phyloP scores from a whole-genome alignment of 2,329 filamentous ascomycete genomes.

The Botryotinia convoluta region DNA sequence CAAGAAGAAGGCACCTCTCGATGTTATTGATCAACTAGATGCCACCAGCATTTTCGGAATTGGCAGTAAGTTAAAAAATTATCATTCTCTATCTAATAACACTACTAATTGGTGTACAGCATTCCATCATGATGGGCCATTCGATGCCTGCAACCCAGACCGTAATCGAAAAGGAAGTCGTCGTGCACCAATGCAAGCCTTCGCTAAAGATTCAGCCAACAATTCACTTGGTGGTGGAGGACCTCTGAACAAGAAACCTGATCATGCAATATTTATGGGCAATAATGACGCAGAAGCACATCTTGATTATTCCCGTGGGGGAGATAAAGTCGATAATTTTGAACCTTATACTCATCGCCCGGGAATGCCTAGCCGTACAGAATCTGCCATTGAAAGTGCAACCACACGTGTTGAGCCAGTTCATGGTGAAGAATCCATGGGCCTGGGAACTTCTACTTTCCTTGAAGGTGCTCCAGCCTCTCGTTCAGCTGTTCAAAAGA shows the following conservation, averaged over 20 bases:
- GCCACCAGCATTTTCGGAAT: slow-evolving; percentile 94
- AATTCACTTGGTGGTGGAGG: slow-evolving; percentile 87
- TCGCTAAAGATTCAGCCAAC: slow-evolving; percentile 88
- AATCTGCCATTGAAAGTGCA: slow-evolving; percentile 62
- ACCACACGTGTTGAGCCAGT: slow-evolving; percentile 65
- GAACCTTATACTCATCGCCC: slow-evolving; percentile 43
- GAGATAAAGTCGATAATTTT: slow-evolving; percentile 42
- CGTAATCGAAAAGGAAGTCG: slow-evolving; percentile 82
- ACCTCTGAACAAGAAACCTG: slow-evolving; percentile 75
- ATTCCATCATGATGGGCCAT: slow-evolving; percentile 96
- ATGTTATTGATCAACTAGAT: slow-evolving; percentile 95
- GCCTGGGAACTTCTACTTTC: slow-evolving; percentile 92
- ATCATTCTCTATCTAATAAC: neutral
- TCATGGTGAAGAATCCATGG: slow-evolving; percentile 79
- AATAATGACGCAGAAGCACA: slow-evolving; percentile 68
- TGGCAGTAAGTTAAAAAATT: slow-evolving; percentile 62
- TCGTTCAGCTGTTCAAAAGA: slow-evolving; percentile 71
- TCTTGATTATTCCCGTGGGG: slow-evolving; percentile 62
- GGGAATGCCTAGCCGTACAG: slow-evolving; percentile 28
- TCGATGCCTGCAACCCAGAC: slow-evolving; percentile 93
- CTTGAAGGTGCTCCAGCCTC: slow-evolving; percentile 90
- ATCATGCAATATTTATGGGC: slow-evolving; percentile 87
- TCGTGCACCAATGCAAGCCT: slow-evolving; percentile 92
- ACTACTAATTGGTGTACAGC: slow-evolving; percentile 52
- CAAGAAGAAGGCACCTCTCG: slow-evolving; percentile 50